These are phyloP conservation scores for Phialocephala subalpina DNA, from an alignment of 2,329 filamentous ascomycete genomes.

Conservation along the genomic window DNA sequence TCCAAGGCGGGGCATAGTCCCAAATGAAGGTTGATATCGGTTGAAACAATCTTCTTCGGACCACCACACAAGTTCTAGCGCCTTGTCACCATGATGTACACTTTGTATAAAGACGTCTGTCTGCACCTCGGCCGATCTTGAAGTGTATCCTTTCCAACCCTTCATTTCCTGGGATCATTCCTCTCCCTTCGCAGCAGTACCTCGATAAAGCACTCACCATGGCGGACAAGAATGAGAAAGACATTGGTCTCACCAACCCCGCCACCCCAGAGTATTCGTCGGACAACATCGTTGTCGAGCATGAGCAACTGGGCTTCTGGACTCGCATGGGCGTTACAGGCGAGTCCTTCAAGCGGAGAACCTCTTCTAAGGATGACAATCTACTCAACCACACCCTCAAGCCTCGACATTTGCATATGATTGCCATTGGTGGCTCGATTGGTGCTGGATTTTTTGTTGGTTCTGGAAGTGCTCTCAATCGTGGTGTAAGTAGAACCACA, in stretches of 20 bases:
- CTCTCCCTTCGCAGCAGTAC: not conserved
- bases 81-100: not conserved
- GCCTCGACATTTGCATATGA: slow-evolving; percentile 91
- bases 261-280: slow-evolving; percentile 27
- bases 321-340: slow-evolving; percentile 49
- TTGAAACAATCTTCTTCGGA: not conserved
- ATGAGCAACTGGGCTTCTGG: slow-evolving; percentile 45
- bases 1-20: not conserved
- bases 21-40: slow-evolving; percentile 2
- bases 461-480: slow-evolving; percentile 73
- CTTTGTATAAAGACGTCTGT: not conserved
- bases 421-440: slow-evolving; percentile 92
- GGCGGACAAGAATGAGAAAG: slow-evolving; percentile 20
- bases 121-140: not conserved
- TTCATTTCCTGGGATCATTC: not conserved
- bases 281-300: slow-evolving; percentile 15
- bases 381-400: slow-evolving; percentile 80
- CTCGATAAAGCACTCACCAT: not conserved
- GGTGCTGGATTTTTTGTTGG: slow-evolving; percentile 89
- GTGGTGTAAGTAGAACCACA: slow-evolving; percentile 52
- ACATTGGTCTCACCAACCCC: slow-evolving; percentile 12
- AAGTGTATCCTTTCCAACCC: not conserved
- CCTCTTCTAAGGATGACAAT: slow-evolving; percentile 35
- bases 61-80: not conserved
- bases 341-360: slow-evolving; percentile 49